Evolutionary conservation across 1,284 basidiomycete genomes (phyloP), one percentile per base, ranked within the genome.

Genomic region (Cerrena zonata): DNA sequence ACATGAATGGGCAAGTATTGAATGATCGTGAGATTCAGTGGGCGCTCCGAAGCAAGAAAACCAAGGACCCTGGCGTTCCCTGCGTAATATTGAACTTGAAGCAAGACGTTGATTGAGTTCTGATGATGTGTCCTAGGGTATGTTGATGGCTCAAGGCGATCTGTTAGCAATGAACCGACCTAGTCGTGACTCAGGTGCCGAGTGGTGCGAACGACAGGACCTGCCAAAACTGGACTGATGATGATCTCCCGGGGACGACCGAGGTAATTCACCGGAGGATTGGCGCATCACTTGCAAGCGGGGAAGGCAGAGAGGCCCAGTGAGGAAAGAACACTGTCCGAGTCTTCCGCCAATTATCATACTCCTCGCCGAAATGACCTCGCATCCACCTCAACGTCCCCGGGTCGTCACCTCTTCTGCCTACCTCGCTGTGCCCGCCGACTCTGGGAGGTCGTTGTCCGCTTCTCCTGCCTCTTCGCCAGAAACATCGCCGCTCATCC

Each of bases 401-500:
- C 50, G 53, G 21, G 23, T 56, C 26, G 27, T 34, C 21, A 52
- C 50, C 4, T 49, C 42, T 45, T 47, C 44, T 7, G 38, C 55
- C 13, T 27, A 52, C n/a, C 47, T 56, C n/a, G 47, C 55, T 7
- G 37, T 49, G 4, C 45, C 51, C 15, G n/a, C n/a, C n/a, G 13
- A 19, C 15, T 10, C 45, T 47, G 7, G 25, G 30, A 34, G 30
- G 15, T 40, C 39, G 39, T 18, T 40, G n/a, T 45, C 50, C 11
- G 43, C 37, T 22, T 56, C 51, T 13, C 54, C 55, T 13, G 27
- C 50, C 11, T 51, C 53, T 10, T 56, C 55, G 2, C 37, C 50
- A 15, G 55, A 45, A 47, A 21, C 47, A 49, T 15, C 53, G 48
- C 23, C 40, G 49, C 34, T 56, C 50, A 48, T 45, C 46, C 25